Evolutionary conservation across 2,329 filamentous ascomycete genomes (phyloP).

Genomic region (Cordyceps militaris): DNA sequence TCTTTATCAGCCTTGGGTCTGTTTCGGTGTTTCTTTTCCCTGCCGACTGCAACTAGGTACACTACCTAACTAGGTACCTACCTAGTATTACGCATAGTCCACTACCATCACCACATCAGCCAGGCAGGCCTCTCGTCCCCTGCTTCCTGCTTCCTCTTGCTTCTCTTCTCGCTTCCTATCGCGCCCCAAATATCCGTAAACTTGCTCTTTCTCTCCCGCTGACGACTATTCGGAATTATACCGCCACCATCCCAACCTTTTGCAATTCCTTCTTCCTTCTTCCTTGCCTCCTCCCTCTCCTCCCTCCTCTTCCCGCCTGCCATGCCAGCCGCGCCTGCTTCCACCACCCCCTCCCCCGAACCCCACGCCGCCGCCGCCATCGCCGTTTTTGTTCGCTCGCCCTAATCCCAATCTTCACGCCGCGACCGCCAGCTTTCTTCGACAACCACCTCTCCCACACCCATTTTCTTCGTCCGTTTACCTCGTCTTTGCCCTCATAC

Average conservation of each 20-base stretch:
- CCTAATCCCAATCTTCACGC: conserved; percentile 1
- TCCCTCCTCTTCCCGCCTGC: background rate
- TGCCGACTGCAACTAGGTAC: too few relatives aligned
- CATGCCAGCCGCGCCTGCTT: background rate
- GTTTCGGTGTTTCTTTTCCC: too few relatives aligned
- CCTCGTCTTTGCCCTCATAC: too few relatives aligned
- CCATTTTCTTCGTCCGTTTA: too few relatives aligned
- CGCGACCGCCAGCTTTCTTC: background rate
- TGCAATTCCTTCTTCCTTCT: background rate
- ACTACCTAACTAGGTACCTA: too few relatives aligned
- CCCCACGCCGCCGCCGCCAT: conserved; percentile 9
- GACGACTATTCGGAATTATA: background rate
- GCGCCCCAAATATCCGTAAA: too few relatives aligned
- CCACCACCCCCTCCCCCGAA: background rate
- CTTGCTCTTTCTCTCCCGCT: too few relatives aligned
- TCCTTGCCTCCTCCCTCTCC: background rate
- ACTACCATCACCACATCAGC: too few relatives aligned
- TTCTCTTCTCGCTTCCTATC: background rate
- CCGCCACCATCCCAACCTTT: background rate
- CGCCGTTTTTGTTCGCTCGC: conserved; percentile 8
- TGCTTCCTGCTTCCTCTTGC: background rate
- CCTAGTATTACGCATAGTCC: too few relatives aligned
- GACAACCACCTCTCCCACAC: background rate
- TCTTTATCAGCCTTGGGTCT: too few relatives aligned
- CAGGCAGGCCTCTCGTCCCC: too few relatives aligned